phyloP scores from a whole-genome alignment of 1,284 basidiomycete species.

The Butyriboletus appendiculatus region DNA sequence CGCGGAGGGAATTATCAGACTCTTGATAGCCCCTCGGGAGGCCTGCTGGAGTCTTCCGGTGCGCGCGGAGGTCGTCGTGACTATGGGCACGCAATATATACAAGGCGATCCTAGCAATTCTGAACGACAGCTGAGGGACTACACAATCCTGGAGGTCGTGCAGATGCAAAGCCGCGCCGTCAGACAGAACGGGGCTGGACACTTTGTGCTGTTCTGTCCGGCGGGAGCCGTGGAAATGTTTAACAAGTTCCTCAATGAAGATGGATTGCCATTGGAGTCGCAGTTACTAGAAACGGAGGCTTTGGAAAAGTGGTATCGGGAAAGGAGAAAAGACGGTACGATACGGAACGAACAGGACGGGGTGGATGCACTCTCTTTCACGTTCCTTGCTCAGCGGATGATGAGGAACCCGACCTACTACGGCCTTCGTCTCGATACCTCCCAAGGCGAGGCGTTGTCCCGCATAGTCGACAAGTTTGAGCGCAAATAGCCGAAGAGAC shows the following conservation, averaged over 20 bases:
- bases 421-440: constrained; percentile 46
- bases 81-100: constrained; percentile 92
- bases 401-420: constrained; percentile 89
- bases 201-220: constrained; percentile 88
- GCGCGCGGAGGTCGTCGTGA: constrained; percentile 78
- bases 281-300: constrained; percentile 57
- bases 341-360: constrained; percentile 65
- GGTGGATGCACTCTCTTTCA: constrained; percentile 79
- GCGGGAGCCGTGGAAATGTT: constrained; percentile 79
- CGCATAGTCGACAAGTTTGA: constrained; percentile 66
- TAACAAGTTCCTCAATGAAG: constrained; percentile 78
- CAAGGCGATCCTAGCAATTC: constrained; percentile 46
- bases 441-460: constrained; percentile 60
- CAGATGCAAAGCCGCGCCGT: constrained; percentile 91
- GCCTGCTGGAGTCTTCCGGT: constrained; percentile 87
- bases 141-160: constrained; percentile 79
- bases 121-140: constrained; percentile 79
- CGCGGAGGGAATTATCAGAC: constrained; percentile 77
- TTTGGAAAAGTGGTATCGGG: constrained; percentile 55
- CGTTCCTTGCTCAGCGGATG: constrained; percentile 76
- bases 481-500: background rate
- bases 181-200: constrained; percentile 60
- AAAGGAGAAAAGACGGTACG: constrained; percentile 39
- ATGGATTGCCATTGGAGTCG: constrained; percentile 91
- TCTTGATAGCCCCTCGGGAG: constrained; percentile 83